phyloP scores from a whole-genome alignment of 2,329 filamentous ascomycete species.

The Aspergillus pseudoviridinutans region DNA sequence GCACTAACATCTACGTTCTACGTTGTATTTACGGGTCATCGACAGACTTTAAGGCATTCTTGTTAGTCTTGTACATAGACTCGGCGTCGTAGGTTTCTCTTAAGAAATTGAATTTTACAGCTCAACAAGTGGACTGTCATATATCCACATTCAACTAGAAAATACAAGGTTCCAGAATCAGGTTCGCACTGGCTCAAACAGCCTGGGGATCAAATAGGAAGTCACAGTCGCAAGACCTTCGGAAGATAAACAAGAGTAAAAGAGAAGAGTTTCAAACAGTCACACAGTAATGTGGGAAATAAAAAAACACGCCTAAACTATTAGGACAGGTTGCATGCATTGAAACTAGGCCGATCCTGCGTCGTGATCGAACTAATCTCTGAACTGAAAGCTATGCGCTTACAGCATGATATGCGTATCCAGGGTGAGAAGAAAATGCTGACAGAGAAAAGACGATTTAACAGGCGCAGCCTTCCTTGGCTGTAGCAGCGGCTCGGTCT shows the following conservation, averaged over 20 bases:
- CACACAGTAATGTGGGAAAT: neutral
- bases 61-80: neutral
- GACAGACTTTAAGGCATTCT: neutral
- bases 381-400: neutral
- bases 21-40: neutral
- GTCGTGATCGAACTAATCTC: too few relatives aligned
- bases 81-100: neutral
- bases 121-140: neutral
- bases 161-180: neutral
- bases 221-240: neutral
- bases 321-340: neutral
- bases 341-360: neutral
- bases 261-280: neutral
- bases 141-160: neutral
- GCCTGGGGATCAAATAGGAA: neutral
- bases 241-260: neutral
- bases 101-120: neutral
- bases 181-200: neutral
- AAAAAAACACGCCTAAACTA: neutral
- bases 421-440: neutral
- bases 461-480: constrained; percentile 90
- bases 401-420: neutral
- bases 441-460: constrained; percentile 39
- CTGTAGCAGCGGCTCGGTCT: constrained; percentile 66
- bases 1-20: neutral